Evolutionary conservation across 1,284 basidiomycete species (phyloP).

Genomic region (Irpex rosettiformis): DNA sequence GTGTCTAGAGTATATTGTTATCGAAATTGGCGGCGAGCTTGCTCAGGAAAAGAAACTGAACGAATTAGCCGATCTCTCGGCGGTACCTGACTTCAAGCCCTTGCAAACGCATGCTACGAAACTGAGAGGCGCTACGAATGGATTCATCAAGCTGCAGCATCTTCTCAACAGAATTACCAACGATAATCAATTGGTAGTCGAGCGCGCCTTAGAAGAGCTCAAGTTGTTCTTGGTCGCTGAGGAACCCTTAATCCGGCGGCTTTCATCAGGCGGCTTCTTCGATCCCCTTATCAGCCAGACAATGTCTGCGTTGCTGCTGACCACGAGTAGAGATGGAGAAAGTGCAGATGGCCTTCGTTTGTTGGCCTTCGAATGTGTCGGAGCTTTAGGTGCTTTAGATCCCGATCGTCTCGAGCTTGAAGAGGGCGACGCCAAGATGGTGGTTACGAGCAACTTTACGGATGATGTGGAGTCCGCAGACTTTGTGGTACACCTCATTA

Average conservation of each 20-base stretch:
- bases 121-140: slow-evolving; percentile 52
- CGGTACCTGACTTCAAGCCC: slow-evolving; percentile 62
- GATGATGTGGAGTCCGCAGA: slow-evolving; percentile 76
- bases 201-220: slow-evolving; percentile 78
- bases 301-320: slow-evolving; percentile 66
- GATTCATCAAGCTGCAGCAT: slow-evolving; percentile 52
- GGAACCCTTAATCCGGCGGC: slow-evolving; percentile 50
- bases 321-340: slow-evolving; percentile 77
- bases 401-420: slow-evolving; percentile 87
- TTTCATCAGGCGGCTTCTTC: slow-evolving; percentile 85
- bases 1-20: slow-evolving; percentile 71
- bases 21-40: background rate
- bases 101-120: slow-evolving; percentile 46
- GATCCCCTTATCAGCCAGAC: slow-evolving; percentile 74
- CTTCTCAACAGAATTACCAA: slow-evolving; percentile 76
- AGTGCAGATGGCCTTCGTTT: slow-evolving; percentile 66
- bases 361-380: slow-evolving; percentile 87
- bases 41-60: slow-evolving; percentile 56
- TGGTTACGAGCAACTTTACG: slow-evolving; percentile 81
- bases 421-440: slow-evolving; percentile 60
- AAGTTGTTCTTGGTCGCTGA: slow-evolving; percentile 61
- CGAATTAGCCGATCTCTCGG: slow-evolving; percentile 77
- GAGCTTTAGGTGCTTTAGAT: slow-evolving; percentile 93
- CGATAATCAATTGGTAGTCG: slow-evolving; percentile 81
- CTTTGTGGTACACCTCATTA: slow-evolving; percentile 87